Evolutionary conservation across 768 basidiomycete genomes (phyloP).

Genomic region (Omphalotus guepiniiformis): DNA sequence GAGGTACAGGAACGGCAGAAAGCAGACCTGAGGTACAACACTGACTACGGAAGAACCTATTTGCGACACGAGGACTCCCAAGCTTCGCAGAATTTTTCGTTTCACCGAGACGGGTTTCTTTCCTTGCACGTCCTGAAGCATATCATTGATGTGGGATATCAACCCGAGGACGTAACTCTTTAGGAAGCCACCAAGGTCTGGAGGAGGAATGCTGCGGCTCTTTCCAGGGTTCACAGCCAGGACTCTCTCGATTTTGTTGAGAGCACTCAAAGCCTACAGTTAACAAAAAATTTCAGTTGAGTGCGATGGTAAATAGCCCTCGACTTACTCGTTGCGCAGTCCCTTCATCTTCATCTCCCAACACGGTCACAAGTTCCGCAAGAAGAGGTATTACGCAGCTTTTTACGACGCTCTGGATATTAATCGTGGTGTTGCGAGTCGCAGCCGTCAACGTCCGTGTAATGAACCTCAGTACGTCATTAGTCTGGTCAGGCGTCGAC

Average conservation of each 20-base stretch:
- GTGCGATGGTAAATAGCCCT: background rate
- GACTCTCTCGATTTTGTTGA: constrained; percentile 43
- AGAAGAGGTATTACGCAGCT: constrained; percentile 68
- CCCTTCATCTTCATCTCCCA: constrained; percentile 64
- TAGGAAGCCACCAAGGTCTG: constrained; percentile 56
- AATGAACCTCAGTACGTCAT: constrained; percentile 59
- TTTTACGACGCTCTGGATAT: constrained; percentile 52
- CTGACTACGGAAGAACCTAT: constrained; percentile 70
- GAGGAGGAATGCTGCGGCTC: constrained; percentile 21
- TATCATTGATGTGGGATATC: constrained; percentile 79
- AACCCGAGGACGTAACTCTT: constrained; percentile 79
- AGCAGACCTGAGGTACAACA: constrained; percentile 81
- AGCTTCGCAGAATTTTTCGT: constrained; percentile 70
- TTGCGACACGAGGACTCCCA: constrained; percentile 66
- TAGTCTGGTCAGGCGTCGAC: constrained; percentile 48
- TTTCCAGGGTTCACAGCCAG: constrained; percentile 29
- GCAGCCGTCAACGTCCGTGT: constrained; percentile 51
- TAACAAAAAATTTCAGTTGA: background rate
- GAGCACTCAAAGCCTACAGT: constrained; percentile 29
- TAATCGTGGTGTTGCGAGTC: constrained; percentile 32
- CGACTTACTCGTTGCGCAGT: constrained; percentile 43
- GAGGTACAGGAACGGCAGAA: background rate
- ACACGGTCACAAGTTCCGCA: constrained; percentile 66
- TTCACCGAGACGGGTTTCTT: constrained; percentile 69
- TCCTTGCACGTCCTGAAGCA: constrained; percentile 79